Base-by-base conservation (phyloP, 2,329 filamentous ascomycete genomes). In the Clonostachys sp. region DNA sequence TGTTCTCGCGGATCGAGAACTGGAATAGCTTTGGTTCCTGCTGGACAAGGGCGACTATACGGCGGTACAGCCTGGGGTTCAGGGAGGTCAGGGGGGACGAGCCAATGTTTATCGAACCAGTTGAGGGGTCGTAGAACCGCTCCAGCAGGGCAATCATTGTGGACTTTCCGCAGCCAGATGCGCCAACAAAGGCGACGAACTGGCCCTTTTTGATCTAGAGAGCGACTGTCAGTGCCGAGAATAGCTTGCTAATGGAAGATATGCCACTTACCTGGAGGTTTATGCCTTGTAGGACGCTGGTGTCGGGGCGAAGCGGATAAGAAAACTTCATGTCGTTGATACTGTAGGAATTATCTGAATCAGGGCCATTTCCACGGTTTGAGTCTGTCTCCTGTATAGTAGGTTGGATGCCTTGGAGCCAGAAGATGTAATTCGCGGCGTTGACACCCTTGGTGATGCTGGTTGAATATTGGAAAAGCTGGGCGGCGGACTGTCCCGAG, bases 81-180 rank as follows among this genome's bases (percentile, higher is more conserved):
- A 50, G 56, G 3, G 64, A 58, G 17, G 57, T 51, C 1, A 74
- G 57, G 1, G 51, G 45, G 3, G 46, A 44, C 3, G 59, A 62
- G 30, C 62, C 62, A 1, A 66, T 47, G n/a, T 45, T 53, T 42
- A 67, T 58, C 12, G 35, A 20, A 0, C 64, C 64, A 0, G 50
- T 48, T 6, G 43, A 39, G 0, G 67, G 60, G 2, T 62, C 61
- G 45, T 51, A 51, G 46, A 48, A 51, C 17, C 49, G 43, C 49
- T 51, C 49, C 3, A 51, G 41, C n/a, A 48, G 17, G 24, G 41
- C 46, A 9, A 51, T 46, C 34, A 7, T 74, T 66, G 42, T 75
- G 24, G 87, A 92, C 70, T 99, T 99, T 42, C 94, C 94, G 38
- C 88, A 95, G 12, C 94, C 94, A 12, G 92, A 97, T 1, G 92